Conservation (phyloP, 805 yeast species). For the Alloascoidea africana region DNA sequence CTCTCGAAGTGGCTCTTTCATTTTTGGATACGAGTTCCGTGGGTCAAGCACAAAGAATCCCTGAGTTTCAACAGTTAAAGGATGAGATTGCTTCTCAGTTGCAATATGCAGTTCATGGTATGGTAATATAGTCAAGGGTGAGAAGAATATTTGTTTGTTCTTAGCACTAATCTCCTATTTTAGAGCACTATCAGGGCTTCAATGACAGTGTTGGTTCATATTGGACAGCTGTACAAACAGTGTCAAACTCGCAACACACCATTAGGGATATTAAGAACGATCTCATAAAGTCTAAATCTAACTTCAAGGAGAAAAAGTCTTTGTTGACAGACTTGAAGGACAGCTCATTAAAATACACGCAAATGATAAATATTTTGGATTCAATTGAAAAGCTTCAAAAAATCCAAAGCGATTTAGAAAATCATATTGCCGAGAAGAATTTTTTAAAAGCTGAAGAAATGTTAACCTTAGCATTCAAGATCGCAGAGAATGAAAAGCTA, state of each 20-base stretch:
- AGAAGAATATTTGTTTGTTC: not conserved
- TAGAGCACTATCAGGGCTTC: constrained; percentile 65
- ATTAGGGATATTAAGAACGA: constrained; percentile 31
- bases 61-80: constrained; percentile 51
- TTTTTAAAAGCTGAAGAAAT: constrained; percentile 29
- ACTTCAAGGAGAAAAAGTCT: constrained; percentile 38
- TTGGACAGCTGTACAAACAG: constrained; percentile 47
- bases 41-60: constrained; percentile 66
- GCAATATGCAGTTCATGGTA: constrained; percentile 52
- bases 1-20: constrained; percentile 72
- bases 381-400: constrained; percentile 45
- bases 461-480: constrained; percentile 21
- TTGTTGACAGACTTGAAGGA: constrained; percentile 49
- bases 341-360: constrained; percentile 44
- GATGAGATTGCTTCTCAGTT: constrained; percentile 40
- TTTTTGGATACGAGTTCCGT: constrained; percentile 78
- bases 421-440: constrained; percentile 49
- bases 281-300: constrained; percentile 31
- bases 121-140: constrained; percentile 5
- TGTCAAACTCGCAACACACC: constrained; percentile 50
- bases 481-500: constrained; percentile 34
- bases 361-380: constrained; percentile 56
- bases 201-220: constrained; percentile 79
- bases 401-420: constrained; percentile 51
- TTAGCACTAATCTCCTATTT: constrained; percentile 4